These are phyloP conservation scores for Antarctomyces pellizariae DNA, from an alignment of 495 filamentous ascomycete genomes.

Conservation along the genomic window DNA sequence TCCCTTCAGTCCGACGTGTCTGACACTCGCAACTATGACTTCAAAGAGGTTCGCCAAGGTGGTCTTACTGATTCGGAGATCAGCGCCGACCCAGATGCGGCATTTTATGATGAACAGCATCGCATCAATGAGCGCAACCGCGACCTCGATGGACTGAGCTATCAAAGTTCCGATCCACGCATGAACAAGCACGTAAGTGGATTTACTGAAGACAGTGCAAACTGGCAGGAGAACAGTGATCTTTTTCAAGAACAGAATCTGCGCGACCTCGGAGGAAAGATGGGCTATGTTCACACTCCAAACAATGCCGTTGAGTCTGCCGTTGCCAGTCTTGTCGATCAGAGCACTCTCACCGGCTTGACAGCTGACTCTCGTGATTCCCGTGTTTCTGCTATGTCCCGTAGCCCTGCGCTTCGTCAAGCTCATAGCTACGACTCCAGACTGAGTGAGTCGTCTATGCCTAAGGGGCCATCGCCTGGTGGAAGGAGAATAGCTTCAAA, in stretches of 20 bases:
- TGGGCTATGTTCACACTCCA: slow-evolving; percentile 46
- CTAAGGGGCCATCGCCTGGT: too few species aligned
- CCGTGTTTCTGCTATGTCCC: slow-evolving; percentile 9
- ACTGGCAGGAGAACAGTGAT: slow-evolving; percentile 31
- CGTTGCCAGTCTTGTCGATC: slow-evolving; percentile 68
- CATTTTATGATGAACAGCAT: slow-evolving; percentile 26
- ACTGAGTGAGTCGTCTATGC: too few species aligned
- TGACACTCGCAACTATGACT: slow-evolving; percentile 12
- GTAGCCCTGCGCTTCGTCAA: too few species aligned
- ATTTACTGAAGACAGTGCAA: slow-evolving; percentile 45
- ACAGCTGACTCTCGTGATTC: too few species aligned
- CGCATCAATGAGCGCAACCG: slow-evolving; percentile 27
- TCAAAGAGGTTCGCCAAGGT: slow-evolving; percentile 11
- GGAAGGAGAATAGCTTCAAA: too few species aligned
- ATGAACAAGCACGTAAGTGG: slow-evolving; percentile 33
- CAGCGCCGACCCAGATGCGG: slow-evolving; percentile 14
- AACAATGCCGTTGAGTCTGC: slow-evolving; percentile 63
- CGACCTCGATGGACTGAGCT: slow-evolving; percentile 23
- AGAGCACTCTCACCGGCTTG: slow-evolving; percentile 41
- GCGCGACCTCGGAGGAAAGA: slow-evolving; percentile 41
- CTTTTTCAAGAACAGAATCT: slow-evolving; percentile 44
- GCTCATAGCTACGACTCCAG: slow-evolving; percentile 10
- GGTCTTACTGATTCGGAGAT: slow-evolving; percentile 15
- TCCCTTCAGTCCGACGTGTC: slow-evolving; percentile 8
- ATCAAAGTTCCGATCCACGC: slow-evolving; percentile 12